Evolutionary conservation across 768 basidiomycete species (phyloP), one percentile per base, ranked within the genome.

Genomic region (Lentinula boryana): DNA sequence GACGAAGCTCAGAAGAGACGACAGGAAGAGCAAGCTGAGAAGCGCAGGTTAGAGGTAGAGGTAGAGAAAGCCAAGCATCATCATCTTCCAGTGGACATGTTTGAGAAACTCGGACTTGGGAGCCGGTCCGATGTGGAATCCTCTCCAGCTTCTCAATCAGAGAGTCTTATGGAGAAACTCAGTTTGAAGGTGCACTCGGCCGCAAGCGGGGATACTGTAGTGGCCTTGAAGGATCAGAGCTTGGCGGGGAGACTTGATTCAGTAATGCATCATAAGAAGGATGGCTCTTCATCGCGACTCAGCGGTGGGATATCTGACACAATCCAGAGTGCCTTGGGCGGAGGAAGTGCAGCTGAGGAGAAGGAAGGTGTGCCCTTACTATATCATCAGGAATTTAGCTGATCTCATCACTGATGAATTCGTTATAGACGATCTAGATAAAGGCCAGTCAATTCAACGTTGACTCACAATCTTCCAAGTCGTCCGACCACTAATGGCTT

Each of bases 341-440:
- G 68, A 36, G 69, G 71, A 1, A 60, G 62, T n/a, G 46, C 41
- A 31, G 65, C 67, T 12, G 69, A 72, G 48, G 62, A 62, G 4
- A 67, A 68, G 36, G 69, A 70, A 64, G 69, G 62, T 67, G 27
- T 27, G 27, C 27, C 3, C 27, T 27, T 27, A 27, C 0, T 27
- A 3, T 27, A 27, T 27, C 27, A 27, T 27, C 27, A 27, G 27
- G 4, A 27, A 27, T 27, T 3, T 27, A 3, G 27, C 4, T 3
- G 27, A 27, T 27, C 27, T 4, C 27, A 0, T 4, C 3, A 0
- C 27, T 27, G 27, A 27, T 27, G 27, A 27, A 27, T 3, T 27
- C 2, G 41, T 43, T 43, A 16, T 43, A 68, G 69, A 70, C 60
- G 60, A 62, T 21, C 63, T 72, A 35, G 76, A 76, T 61, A 76